A percentile compares a stretch with the other conserved stretches of the same genome.
phyloP scores from a whole-genome alignment of 73 alveolate species.

The Halteria grandinella region DNA sequence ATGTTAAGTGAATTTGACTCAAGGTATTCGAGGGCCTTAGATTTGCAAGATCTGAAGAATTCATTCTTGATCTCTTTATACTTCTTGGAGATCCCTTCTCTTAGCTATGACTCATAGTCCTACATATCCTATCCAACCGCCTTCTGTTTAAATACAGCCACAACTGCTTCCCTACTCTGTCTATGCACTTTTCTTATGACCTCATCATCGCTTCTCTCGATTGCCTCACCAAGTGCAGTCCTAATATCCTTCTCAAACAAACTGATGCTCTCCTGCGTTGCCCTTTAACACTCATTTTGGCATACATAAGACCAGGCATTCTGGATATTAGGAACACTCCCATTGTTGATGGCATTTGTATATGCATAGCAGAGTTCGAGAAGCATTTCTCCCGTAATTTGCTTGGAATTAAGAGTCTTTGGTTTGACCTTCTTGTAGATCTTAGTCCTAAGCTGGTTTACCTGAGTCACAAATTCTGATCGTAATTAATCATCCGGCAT shows the following conservation, averaged over 20 bases:
- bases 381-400: conserved; percentile 90
- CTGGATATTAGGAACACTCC: conserved; percentile 95
- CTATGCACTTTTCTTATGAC: conserved; percentile 25
- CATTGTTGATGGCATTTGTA: conserved; percentile 92
- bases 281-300: conserved; percentile 88
- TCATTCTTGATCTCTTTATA: conserved; percentile 30
- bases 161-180: conserved; percentile 15
- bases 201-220: conserved; percentile 3
- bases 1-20: neutral
- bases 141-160: conserved; percentile 20
- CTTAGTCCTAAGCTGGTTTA: conserved; percentile 80
- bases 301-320: conserved; percentile 97
- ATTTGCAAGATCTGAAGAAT: conserved; percentile 5
- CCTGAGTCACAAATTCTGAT: conserved; percentile 86
- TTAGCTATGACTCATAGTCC: conserved; percentile 27
- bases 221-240: neutral
- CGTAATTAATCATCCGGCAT: conserved; percentile 85
- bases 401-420: conserved; percentile 88
- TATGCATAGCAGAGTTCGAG: conserved; percentile 90
- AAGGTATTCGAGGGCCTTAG: conserved; percentile 13
- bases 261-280: conserved; percentile 50
- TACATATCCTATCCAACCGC: conserved; percentile 37
- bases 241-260: conserved; percentile 21
- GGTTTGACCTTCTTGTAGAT: conserved; percentile 91
- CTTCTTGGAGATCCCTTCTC: conserved; percentile 52